Base-by-base conservation (phyloP, 495 filamentous ascomycete genomes). In the Penicillium manginii region DNA sequence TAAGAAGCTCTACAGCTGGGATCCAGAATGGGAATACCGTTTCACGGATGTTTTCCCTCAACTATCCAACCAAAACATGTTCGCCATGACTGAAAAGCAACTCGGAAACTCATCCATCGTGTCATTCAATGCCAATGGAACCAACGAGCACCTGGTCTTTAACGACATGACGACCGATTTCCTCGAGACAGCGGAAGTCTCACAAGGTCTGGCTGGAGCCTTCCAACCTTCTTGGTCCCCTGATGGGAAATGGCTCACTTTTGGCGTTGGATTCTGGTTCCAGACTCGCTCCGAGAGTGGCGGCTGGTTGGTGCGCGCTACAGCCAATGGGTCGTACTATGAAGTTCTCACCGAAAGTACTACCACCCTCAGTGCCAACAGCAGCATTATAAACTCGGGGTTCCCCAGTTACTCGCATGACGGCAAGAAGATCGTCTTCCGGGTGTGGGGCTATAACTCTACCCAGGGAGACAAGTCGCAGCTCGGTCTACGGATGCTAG, bases 21-120 rank as follows among this genome's bases (percentile, higher is more conserved):
- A 74, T 37, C 14, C 18, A 2, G 65, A 70, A 19, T 74, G 71
- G 71, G 71, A 72, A 2, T 74, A 74, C 50, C 69, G 67, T 9
- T 74, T 72, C 61, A 74, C 61, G 9, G 69, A 74, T 47, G 69
- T 74, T 4, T 72, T 72, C 59, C 71, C 71, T 4, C 68, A 68
- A 23, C 54, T 63, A 18, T 63, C 58, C 10, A 46, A 52, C 8
- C 46, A 66, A 15, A 61, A 65, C 33, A 52, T 50, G 10, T 46
- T 72, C 2, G 69, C 65, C 51, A 63, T 70, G 11, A 72, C 71
- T 0, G 52, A 69, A 40, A 72, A 68, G 48, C 65, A 69, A 26
- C 62, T 69, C 15, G 71, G 69, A 52, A 66, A 68, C 54, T 66
- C 69, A 5, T 68, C 67, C 29, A 58, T 72, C 22, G 52, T 66